Evolutionary conservation across 768 basidiomycete species (phyloP), one percentile per base, ranked within the genome.

Genomic region (Leccinum disarticulatum): DNA sequence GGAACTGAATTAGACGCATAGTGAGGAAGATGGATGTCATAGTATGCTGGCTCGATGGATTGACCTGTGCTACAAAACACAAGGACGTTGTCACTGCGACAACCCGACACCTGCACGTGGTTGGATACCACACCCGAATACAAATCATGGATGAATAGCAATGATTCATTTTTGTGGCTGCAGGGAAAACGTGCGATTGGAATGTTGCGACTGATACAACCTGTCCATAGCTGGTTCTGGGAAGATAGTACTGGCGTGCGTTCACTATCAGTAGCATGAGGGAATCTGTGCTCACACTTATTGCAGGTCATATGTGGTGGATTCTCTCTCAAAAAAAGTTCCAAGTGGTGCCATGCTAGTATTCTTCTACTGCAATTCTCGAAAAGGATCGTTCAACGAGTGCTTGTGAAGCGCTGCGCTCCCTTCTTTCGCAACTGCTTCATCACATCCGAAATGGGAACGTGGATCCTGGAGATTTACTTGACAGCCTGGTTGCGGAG

Each of bases 281-380:
- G 22, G 6, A 5, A 30, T 35, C 5, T 17, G 14, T 46, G 27
- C 64, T 56, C 11, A 57, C n/a, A 36, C 10, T 25, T 7, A 10
- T 10, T 13, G 2, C 13, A 61, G 61, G 22, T 55, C 66, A 6
- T 59, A 57, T 3, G 56, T 58, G 5, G 55, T 68, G 0, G 52
- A 66, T 22, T 48, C 57, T 5, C 27, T 62, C 13, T 52, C 27
- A 19, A 41, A 19, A 10, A 19, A 50, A 10, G 3, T 19, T 15
- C 13, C 2, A 1, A 2, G 6, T 1, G 33, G 43, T n/a, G 55
- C 54, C 41, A 22, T 7, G 0, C 11, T 58, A 2, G 57, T 50
- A 14, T 68, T 48, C 14, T 68, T 68, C 48, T 68, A 65, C 52
- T 68, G 66, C 17, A 67, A 67, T 33, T 67, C 62, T 46, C 53